Percentiles rank a stretch among this genome's conserved stretches.
These are phyloP conservation scores for Mortierella sp. DNA, from an alignment of 371 early-diverging fungal species.

Conservation along the genomic window DNA sequence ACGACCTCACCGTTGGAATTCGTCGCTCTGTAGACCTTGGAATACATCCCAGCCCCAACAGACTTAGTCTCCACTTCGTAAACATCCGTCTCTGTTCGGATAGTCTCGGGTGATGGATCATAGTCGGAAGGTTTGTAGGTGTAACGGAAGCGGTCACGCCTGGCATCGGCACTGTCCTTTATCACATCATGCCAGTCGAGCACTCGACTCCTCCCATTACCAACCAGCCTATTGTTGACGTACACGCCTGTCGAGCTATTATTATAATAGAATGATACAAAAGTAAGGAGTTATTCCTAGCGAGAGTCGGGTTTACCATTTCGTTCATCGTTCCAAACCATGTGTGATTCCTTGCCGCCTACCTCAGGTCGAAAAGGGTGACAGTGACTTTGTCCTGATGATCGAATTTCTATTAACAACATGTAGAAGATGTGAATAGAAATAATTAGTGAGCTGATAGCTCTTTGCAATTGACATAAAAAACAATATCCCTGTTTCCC, in stretches of 20 bases:
- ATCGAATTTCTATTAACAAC: too few relatives aligned
- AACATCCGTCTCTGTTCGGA: not conserved
- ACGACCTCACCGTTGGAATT: not conserved
- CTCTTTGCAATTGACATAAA: too few relatives aligned
- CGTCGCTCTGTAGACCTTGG: conserved; percentile 26
- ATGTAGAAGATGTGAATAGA: too few relatives aligned
- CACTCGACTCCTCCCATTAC: not conserved
- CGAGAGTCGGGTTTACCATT: not conserved
- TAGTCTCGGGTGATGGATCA: not conserved
- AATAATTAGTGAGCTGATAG: too few relatives aligned
- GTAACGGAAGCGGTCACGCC: conserved; percentile 20
- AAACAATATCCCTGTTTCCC: not conserved
- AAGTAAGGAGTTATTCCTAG: not conserved
- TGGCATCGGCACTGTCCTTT: not conserved
- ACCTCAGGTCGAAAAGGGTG: too few relatives aligned
- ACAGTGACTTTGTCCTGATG: too few relatives aligned
- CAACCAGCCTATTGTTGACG: conserved; percentile 8
- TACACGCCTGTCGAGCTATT: conserved; percentile 17
- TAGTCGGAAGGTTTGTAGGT: conserved; percentile 1
- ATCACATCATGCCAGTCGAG: conserved; percentile 19
- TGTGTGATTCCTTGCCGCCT: not conserved
- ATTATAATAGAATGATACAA: not conserved
- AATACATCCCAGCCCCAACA: conserved; percentile 20
- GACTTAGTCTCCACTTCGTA: conserved; percentile 10
- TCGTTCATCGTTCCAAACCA: not conserved